Conservation (phyloP, 164 flowering plant genomes). For the Annona squamosa region DNA sequence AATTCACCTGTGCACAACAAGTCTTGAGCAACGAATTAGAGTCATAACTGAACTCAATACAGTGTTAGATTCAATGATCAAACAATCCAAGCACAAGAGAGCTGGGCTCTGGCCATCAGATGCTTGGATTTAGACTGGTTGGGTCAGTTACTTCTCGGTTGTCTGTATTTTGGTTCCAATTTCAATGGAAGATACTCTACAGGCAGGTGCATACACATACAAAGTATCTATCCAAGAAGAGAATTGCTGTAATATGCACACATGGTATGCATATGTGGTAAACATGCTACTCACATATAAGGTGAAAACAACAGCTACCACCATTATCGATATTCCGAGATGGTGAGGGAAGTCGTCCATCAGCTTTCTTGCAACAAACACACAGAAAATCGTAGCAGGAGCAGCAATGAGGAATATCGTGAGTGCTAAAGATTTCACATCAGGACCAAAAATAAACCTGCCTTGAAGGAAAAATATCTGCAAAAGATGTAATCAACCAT, state of each 20-base stretch:
- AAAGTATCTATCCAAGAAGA: no score
- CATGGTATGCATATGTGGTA: neutral
- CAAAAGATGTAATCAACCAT: constrained; percentile 13
- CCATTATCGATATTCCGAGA: constrained; percentile 68
- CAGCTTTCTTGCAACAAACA: constrained; percentile 77
- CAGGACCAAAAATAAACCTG: constrained; percentile 90
- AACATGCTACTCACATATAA: constrained; percentile 47
- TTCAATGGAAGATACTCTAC: no score
- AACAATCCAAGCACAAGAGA: no score
- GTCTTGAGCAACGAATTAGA: no score
- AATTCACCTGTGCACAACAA: no score
- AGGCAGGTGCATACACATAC: no score
- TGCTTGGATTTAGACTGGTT: no score
- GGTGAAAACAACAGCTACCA: constrained; percentile 59
- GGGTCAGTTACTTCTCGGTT: no score
- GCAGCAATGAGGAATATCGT: constrained; percentile 79
- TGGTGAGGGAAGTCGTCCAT: constrained; percentile 58
- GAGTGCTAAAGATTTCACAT: constrained; percentile 74
- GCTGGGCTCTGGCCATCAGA: no score
- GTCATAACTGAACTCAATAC: no score
- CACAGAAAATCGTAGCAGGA: constrained; percentile 71
- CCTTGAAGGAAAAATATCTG: constrained; percentile 90
- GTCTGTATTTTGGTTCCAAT: no score
- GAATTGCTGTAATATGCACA: neutral
- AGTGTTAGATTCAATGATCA: no score